Conservation (phyloP, 495 filamentous ascomycete species). For the Penicillium egyptiacum region DNA sequence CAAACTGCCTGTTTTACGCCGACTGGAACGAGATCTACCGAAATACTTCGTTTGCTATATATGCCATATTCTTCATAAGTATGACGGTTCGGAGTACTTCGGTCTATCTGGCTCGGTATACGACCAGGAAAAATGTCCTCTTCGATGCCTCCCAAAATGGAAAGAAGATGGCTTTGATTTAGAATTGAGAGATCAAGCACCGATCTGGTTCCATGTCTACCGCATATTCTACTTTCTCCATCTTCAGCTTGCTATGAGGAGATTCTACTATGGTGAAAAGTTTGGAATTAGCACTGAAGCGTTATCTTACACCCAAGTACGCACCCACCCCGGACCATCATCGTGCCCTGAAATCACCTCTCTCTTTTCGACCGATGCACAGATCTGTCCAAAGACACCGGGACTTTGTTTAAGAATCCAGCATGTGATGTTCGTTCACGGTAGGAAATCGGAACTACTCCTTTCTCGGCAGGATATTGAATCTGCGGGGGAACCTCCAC, state of each 20-base stretch:
- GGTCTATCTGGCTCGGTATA: neutral
- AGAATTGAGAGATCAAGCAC: neutral
- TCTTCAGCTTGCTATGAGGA: neutral
- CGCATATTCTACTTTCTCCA: neutral
- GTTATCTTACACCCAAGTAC: conserved; percentile 7
- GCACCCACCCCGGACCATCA: neutral
- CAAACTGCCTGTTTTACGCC: conserved; percentile 1
- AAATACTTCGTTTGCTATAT: conserved; percentile 1
- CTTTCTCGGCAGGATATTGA: neutral
- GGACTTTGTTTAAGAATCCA: conserved; percentile 6
- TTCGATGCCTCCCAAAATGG: neutral
- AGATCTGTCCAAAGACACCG: conserved; percentile 2
- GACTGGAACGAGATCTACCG: conserved; percentile 9
- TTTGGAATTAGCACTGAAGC: neutral
- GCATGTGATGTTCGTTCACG: neutral
- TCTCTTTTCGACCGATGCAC: conserved; percentile 11
- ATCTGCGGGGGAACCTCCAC: neutral
- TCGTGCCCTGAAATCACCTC: neutral
- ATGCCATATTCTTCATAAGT: conserved; percentile 4
- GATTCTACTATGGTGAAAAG: neutral
- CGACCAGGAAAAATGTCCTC: neutral
- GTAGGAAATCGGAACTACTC: neutral
- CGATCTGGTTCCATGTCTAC: neutral
- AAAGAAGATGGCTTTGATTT: too few species aligned
- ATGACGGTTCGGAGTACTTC: neutral